Base-by-base conservation (phyloP, 2,329 filamentous ascomycete species). In the Sclerotinia spermophila region DNA sequence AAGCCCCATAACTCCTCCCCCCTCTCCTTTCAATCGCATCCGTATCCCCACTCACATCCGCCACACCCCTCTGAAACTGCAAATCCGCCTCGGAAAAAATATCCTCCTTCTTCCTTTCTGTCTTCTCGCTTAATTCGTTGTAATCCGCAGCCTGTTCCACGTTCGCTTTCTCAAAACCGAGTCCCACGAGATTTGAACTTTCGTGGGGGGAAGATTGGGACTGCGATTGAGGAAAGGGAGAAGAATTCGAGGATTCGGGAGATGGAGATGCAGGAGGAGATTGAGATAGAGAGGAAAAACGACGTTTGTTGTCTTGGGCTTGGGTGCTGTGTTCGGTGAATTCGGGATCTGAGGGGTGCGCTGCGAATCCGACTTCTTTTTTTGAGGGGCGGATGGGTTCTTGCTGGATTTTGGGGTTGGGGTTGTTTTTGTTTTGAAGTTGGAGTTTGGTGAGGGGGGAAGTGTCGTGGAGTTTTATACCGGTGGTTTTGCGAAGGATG, bases 1-100 rank as follows among this genome's bases (percentile, higher is more conserved):
- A 27, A 17, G 48, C n/a, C 30, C 42, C 61, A 5, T 45, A 24
- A 21, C 42, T 64, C 30, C 38, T 21, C 8, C 27, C 44, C 6
- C 61, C 61, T 3, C 42, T 48, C 44, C 61, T 33, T 27, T 42
- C 44, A 24, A 19, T 45, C 60, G 24, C 21, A 30, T 30, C 40
- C 21, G n/a, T 55, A 33, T 55, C 60, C 8, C 60, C 60, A 2
- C 40, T 62, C 40, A 45, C 40, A 45, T 42, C 40, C 17, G 24
- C 11, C 40, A 62, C 40, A 1, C 44, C 44, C 44, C 60, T 64
- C 60, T 64, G 60, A 48, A 64, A 64, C 60, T 64, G 30, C 60
- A 64, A 64, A 17, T 51, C 44, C 2, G 17, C 44, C 7, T 64
- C 60, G 13, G 44, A 2, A 30, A 35, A 11, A 5, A 19, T 17